These are phyloP conservation scores for Bipolaris gigantea DNA, from an alignment of 2,329 filamentous ascomycete genomes.

Conservation along the genomic window DNA sequence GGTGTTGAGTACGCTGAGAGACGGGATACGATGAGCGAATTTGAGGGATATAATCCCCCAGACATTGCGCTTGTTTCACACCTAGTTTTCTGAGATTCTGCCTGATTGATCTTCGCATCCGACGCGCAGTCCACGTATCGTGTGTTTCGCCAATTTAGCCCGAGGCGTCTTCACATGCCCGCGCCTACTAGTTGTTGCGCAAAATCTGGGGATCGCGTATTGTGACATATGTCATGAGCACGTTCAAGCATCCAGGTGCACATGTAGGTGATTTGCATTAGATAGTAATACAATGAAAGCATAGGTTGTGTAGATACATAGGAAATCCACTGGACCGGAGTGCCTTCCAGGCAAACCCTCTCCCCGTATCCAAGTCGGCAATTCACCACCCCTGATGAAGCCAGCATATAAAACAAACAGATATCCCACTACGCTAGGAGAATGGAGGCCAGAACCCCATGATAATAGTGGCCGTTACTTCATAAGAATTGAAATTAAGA, in stretches of 20 bases:
- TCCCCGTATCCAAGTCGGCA: no score
- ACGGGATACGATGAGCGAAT: not conserved
- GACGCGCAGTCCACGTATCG: not conserved
- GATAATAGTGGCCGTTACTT: constrained; percentile 41
- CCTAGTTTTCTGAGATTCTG: no score
- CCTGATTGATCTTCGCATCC: not conserved
- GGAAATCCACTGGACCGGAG: constrained; percentile 8
- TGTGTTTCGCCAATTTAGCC: not conserved
- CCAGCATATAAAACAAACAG: constrained; percentile 10
- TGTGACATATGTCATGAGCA: not conserved
- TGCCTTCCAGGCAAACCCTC: no score
- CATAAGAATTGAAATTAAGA: constrained; percentile 27
- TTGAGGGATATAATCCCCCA: not conserved
- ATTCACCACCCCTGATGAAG: constrained; percentile 13
- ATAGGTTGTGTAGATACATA: constrained; percentile 8
- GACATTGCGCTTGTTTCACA: not conserved
- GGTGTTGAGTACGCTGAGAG: not conserved
- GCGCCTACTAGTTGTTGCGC: not conserved
- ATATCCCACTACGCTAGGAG: constrained; percentile 24
- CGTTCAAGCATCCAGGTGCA: not conserved
- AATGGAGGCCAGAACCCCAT: constrained; percentile 20
- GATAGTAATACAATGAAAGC: not conserved
- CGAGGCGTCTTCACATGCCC: not conserved
- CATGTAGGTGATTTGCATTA: not conserved
- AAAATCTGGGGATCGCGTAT: not conserved